Evolutionary conservation across 345 rosid genomes (phyloP).

Genomic region (Heritiera littoralis): DNA sequence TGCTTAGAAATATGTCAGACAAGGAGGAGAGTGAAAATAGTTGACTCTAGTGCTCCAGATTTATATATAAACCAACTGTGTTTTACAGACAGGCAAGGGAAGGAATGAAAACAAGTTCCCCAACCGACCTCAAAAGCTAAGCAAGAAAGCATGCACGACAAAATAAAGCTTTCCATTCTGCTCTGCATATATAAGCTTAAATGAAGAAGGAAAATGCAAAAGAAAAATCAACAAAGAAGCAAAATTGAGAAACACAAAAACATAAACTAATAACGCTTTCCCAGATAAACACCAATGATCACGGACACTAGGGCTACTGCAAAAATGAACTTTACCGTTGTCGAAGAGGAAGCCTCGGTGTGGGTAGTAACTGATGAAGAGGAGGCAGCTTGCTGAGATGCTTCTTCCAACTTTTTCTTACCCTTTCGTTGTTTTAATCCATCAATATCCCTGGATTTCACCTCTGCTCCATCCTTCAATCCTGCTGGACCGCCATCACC

Average conservation of each 20-base stretch:
- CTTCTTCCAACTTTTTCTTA: slow-evolving; percentile 64
- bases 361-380: slow-evolving; percentile 41
- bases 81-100: slow-evolving; percentile 5
- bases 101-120: slow-evolving; percentile 1
- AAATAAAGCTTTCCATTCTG: neutral
- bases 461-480: slow-evolving; percentile 41
- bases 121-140: neutral
- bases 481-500: slow-evolving; percentile 28
- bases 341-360: slow-evolving; percentile 39
- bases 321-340: slow-evolving; percentile 51
- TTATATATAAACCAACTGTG: neutral
- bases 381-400: slow-evolving; percentile 39
- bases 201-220: neutral
- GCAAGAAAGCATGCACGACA: neutral
- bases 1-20: too few species aligned
- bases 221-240: too few species aligned
- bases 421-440: slow-evolving; percentile 64
- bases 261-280: slow-evolving; percentile 64
- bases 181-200: neutral
- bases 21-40: too few species aligned
- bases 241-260: neutral
- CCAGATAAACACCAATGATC: slow-evolving; percentile 69
- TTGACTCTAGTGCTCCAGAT: neutral
- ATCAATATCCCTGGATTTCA: slow-evolving; percentile 68
- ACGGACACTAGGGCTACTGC: slow-evolving; percentile 75